A percentile compares a stretch with the other conserved stretches of the same genome.
Evolutionary conservation across 2,329 filamentous ascomycete species (phyloP).

Genomic region (Fusarium redolens): DNA sequence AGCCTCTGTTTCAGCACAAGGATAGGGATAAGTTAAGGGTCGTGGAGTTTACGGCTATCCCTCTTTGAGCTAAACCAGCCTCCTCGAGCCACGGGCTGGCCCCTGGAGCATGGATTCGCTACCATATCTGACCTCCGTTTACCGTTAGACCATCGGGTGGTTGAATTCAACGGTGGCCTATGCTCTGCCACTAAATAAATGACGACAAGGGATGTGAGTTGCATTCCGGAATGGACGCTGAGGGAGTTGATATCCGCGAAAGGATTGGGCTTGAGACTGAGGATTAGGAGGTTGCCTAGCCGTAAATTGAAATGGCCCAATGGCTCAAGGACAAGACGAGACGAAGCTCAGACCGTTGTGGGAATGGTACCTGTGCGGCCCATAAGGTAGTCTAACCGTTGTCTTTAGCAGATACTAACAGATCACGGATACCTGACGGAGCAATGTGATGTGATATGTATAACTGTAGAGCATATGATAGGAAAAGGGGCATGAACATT

Average conservation of each 20-base stretch:
- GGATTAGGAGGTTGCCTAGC: conserved; percentile 11
- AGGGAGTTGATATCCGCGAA: conserved; percentile 1
- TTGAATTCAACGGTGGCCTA: conserved; percentile 40
- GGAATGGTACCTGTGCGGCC: conserved; percentile 27
- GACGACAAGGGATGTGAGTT: conserved; percentile 35
- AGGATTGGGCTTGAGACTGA: conserved; percentile 23
- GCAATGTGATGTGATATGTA: not conserved
- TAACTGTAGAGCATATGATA: conserved; percentile 1
- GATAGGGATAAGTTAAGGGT: conserved; percentile 26
- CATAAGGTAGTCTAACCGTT: conserved; percentile 11
- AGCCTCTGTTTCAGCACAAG: conserved; percentile 46
- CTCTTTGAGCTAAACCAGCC: conserved; percentile 33
- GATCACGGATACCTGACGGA: not conserved
- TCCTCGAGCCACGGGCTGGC: conserved; percentile 31
- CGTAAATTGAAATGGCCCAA: not conserved
- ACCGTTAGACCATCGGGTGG: conserved; percentile 26
- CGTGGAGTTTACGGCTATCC: conserved; percentile 36
- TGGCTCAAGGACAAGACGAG: conserved; percentile 7
- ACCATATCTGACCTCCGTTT: conserved; percentile 24
- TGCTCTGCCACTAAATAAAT: conserved; percentile 31
- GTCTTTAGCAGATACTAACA: not conserved
- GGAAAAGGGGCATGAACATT: conserved; percentile 5
- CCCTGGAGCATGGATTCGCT: conserved; percentile 27
- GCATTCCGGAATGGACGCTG: conserved; percentile 19
- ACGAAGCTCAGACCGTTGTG: conserved; percentile 25